Evolutionary conservation across 768 basidiomycete species (phyloP), one percentile per base, ranked within the genome.

Genomic region (Tylopilus balloui): DNA sequence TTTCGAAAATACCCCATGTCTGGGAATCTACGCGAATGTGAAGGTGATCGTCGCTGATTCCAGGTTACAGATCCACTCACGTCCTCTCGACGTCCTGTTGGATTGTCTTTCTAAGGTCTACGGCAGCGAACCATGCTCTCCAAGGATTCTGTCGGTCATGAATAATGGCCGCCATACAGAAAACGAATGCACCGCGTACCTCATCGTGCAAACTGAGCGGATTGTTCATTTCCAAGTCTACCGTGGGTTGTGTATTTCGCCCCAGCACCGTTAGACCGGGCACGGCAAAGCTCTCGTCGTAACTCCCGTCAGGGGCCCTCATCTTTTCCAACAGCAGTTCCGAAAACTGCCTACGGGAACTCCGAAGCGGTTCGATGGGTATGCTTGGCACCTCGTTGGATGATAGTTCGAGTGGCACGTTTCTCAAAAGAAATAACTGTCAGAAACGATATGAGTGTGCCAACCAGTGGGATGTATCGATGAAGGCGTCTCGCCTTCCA

Each of bases 31-130:
- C 11, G n/a, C 24, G n/a, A 44, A 39, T 35, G 47, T 47, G 23
- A 46, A 32, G 23, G 31, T 32, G 32, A 31, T 43, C 19, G 36
- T 19, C 50, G 50, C 43, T 44, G 36, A 52, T 31, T 25, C 40
- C 39, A 35, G 34, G 13, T 21, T 28, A 34, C 14, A 47, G n/a
- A 46, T 23, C 48, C 32, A 73, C 90, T 68, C 68, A 93, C 84
- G 96, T 98, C 60, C 96, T 77, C 58, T 96, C 92, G 0, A 99
- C 96, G 62, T 99, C 96, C 68, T 96, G 92, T 32, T 81, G 70
- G 41, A 99, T 96, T 12, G 82, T 89, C 64, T 86, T 92, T 29
- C 93, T 78, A 32, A 97, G 72, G 51, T 98, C 96, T 15, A 93
- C 77, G 34, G 92, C 80, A 24, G 82, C 74, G 67, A 97, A 99